Evolutionary conservation across 345 rosid species (phyloP), one percentile per base, ranked within the genome.

Genomic region (Salix exigua): DNA sequence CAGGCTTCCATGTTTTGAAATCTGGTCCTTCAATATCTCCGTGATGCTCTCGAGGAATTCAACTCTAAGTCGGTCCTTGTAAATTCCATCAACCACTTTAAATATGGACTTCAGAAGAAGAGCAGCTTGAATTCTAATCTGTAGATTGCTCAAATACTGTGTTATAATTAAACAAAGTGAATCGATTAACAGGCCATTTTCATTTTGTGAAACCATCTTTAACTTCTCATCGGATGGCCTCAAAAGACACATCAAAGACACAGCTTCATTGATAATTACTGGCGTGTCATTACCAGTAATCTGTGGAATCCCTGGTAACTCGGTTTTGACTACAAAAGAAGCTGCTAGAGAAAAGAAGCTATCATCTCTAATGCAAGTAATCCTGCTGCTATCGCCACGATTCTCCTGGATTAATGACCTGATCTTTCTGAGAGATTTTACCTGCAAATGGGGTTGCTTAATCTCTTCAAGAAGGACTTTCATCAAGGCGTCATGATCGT

Each of bases 21-120:
- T 75, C 42, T 79, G 82, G 50, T 79, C 82, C 25, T 74, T 79
- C 30, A 79, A 51, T 48, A 79, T 79, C 64, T 79, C 82, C 4
- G 74, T 35, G 9, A 64, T 35, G 37, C 70, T 79, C 58, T 74
- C 75, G 8, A 79, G 70, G 33, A 75, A 64, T n/a, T 79, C 82
- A 2, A 19, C 26, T 28, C 70, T 53, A 14, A 74, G 78, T 5
- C 42, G 68, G 38, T 67, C 67, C 75, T 74, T 79, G 82, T 69
- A 75, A 35, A 51, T 18, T 2, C 40, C 72, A 23, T 75, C 75
- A 19, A 70, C 78, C 38, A 75, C 75, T 55, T 75, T 58, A 72
- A 79, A 75, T 40, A 75, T 51, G 13, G 79, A 38, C 26, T 79
- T 79, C 25, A 79, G 75, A 13, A 75, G 33, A 51, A 63, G 26